phyloP scores from a whole-genome alignment of 225 moss, liverwort and hornwort species.

The Straminergon stramineum region DNA sequence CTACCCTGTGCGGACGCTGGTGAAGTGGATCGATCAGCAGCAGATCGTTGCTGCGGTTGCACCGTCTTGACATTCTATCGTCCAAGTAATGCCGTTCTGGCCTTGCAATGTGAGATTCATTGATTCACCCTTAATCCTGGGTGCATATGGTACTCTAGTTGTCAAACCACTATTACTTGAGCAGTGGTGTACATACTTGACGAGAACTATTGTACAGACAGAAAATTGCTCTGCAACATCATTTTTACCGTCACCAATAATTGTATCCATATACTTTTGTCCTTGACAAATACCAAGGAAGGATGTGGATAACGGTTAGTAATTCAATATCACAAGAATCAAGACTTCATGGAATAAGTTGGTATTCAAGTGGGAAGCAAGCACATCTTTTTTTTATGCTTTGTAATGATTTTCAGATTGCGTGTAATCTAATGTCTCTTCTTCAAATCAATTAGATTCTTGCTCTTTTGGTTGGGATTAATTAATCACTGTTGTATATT shows the following conservation, averaged over 20 bases:
- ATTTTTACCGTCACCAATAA: constrained; percentile 22
- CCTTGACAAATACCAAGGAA: not conserved
- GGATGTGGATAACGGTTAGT: not conserved
- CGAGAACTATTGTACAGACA: constrained; percentile 15
- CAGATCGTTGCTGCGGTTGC: constrained; percentile 29
- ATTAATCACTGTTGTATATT: not conserved
- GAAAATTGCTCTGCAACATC: constrained; percentile 1
- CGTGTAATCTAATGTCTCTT: not conserved
- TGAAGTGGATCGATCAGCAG: constrained; percentile 59
- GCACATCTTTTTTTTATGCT: not conserved
- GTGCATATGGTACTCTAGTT: constrained; percentile 26
- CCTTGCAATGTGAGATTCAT: constrained; percentile 11
- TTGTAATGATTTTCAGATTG: not conserved
- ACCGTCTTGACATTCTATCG: not conserved
- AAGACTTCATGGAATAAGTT: not conserved
- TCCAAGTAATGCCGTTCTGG: not conserved
- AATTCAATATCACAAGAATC: not conserved
- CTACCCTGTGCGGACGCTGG: constrained; percentile 48
- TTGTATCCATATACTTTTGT: not conserved
- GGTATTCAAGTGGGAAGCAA: not conserved
- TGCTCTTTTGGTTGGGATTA: not conserved
- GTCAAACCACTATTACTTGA: constrained; percentile 2
- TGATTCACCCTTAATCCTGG: constrained; percentile 22
- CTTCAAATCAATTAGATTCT: not conserved
- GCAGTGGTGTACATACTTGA: constrained; percentile 20